phyloP scores from a whole-genome alignment of 2,329 filamentous ascomycete species.

The Aspergillus versicolor region DNA sequence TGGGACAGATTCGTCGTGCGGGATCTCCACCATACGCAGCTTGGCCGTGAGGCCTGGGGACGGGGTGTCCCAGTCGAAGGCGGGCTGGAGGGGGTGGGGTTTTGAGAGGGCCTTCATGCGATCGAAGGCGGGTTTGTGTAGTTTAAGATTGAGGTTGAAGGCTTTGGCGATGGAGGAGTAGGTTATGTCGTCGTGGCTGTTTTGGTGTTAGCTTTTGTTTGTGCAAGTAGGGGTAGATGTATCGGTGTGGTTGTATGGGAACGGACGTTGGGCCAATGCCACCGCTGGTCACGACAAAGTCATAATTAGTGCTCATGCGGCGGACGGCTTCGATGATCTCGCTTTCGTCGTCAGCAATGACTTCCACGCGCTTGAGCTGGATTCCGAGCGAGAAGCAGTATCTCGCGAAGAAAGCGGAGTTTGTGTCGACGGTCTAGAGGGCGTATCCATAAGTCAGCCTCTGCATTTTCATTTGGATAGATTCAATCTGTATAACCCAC shows the following conservation, averaged over 20 bases:
- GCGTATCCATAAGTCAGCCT: neutral
- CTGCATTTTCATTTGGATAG: neutral
- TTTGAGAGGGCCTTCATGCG: slow-evolving; percentile 82
- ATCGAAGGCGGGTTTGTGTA: slow-evolving; percentile 73
- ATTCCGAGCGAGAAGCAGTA: slow-evolving; percentile 66
- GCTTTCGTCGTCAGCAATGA: slow-evolving; percentile 86
- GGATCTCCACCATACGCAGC: slow-evolving; percentile 86
- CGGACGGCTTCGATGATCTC: slow-evolving; percentile 86
- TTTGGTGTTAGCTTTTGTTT: neutral
- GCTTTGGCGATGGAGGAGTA: slow-evolving; percentile 92
- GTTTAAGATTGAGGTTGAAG: slow-evolving; percentile 71
- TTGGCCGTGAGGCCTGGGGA: slow-evolving; percentile 77
- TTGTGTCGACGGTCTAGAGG: slow-evolving; percentile 62
- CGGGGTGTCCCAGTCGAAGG: slow-evolving; percentile 82
- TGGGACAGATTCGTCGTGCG: slow-evolving; percentile 67
- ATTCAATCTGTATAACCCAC: slow-evolving; percentile 46
- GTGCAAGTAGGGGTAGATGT: neutral
- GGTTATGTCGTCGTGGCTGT: slow-evolving; percentile 93
- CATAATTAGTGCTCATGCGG: slow-evolving; percentile 85
- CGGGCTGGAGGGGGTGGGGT: slow-evolving; percentile 67
- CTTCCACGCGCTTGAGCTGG: slow-evolving; percentile 80
- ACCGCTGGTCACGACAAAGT: slow-evolving; percentile 92
- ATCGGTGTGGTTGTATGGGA: neutral
- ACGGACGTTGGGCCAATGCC: slow-evolving; percentile 92
- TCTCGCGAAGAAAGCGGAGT: slow-evolving; percentile 64